Evolutionary conservation across 148 eudicot genomes (phyloP).

Genomic region (Rhododendron mucronatum): DNA sequence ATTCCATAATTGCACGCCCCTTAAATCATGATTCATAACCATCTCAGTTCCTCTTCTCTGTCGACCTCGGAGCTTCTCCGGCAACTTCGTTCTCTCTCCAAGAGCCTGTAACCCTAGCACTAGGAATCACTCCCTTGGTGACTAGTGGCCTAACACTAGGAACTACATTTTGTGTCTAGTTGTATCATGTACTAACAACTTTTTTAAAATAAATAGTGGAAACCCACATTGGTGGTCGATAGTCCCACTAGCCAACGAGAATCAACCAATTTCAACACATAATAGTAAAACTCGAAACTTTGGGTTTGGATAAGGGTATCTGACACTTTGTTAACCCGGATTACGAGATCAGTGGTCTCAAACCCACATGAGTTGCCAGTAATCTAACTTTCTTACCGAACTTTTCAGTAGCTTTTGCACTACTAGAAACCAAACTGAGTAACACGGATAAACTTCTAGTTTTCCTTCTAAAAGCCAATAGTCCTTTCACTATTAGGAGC

Average conservation of each 20-base stretch:
- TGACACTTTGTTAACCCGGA: background rate
- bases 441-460: background rate
- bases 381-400: background rate
- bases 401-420: background rate
- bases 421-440: background rate
- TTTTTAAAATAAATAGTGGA: background rate
- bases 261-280: background rate
- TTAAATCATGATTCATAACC: background rate
- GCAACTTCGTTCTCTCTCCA: too few species aligned
- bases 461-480: background rate
- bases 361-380: background rate
- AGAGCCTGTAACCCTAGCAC: background rate
- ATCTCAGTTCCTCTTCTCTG: background rate
- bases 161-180: background rate
- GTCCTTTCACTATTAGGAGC: background rate
- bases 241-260: background rate
- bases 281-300: background rate
- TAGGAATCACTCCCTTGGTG: background rate
- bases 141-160: background rate
- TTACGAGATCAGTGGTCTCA: background rate
- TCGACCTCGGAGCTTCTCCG: too few species aligned
- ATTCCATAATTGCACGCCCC: background rate
- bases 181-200: background rate
- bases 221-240: background rate
- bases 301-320: background rate